Evolutionary conservation across 1,284 basidiomycete species (phyloP).

Genomic region (Rhodotorula glutinis): DNA sequence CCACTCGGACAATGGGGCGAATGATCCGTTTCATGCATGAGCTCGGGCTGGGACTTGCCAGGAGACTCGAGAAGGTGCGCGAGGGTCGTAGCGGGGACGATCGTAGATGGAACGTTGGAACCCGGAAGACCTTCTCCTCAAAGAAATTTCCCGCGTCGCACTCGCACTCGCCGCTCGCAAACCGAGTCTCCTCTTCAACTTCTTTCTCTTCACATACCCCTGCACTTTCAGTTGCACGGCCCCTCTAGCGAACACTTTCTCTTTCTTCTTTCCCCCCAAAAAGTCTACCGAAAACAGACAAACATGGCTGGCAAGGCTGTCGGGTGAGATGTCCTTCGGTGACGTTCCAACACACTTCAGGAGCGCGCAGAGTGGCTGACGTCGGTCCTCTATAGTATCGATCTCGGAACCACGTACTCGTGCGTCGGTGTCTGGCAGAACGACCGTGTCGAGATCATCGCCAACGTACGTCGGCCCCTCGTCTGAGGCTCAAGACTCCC

Average conservation of each 20-base stretch:
- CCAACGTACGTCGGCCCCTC: conserved; percentile 59
- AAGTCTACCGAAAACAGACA: not conserved
- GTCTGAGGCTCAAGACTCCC: no score
- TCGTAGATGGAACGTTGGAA: conserved; percentile 5
- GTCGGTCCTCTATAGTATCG: conserved; percentile 42
- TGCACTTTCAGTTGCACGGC: no score
- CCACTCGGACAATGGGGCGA: no score
- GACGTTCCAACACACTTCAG: not conserved
- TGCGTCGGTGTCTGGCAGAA: conserved; percentile 98
- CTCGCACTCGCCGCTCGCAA: no score
- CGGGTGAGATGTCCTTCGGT: conserved; percentile 5
- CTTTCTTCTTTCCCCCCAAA: not conserved
- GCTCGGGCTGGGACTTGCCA: not conserved
- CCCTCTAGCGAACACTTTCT: not conserved
- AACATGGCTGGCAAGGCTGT: conserved; percentile 6
- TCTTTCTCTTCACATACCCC: no score
- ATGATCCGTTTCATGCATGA: no score
- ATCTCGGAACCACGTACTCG: conserved; percentile 52
- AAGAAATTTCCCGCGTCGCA: no score
- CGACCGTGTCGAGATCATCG: conserved; percentile 97
- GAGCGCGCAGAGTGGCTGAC: not conserved
- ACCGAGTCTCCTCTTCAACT: no score
- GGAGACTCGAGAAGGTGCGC: not conserved
- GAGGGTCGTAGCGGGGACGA: not conserved
- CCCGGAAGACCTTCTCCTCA: no score